Evolutionary conservation across 1,284 basidiomycete genomes (phyloP).

Genomic region (Leccinum pseudoinsigne): DNA sequence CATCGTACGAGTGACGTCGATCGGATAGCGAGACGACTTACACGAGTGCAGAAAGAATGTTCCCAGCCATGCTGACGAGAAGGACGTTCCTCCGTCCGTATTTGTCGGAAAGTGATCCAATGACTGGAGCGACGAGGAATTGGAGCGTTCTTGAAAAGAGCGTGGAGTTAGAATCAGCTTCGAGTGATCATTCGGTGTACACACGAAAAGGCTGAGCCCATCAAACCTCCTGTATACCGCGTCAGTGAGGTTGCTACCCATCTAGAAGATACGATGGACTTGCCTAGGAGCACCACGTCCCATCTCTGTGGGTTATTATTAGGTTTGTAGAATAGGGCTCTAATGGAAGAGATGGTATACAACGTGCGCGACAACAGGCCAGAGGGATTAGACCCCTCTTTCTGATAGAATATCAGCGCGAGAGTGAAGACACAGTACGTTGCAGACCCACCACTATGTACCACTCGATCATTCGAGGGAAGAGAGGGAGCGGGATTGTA

Average conservation of each 20-base stretch:
- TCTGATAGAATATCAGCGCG: slow-evolving; percentile 38
- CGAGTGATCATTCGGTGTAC: slow-evolving; percentile 31
- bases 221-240: slow-evolving; percentile 63
- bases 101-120: slow-evolving; percentile 81
- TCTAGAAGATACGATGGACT: slow-evolving; percentile 12
- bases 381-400: slow-evolving; percentile 63
- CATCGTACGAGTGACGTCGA: background rate
- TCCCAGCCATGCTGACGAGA: slow-evolving; percentile 87
- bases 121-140: slow-evolving; percentile 82
- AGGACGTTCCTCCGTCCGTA: slow-evolving; percentile 84
- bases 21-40: slow-evolving; percentile 38
- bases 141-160: slow-evolving; percentile 66
- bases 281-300: slow-evolving; percentile 80
- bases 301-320: slow-evolving; percentile 66
- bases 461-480: slow-evolving; percentile 89
- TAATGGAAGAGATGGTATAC: slow-evolving; percentile 57
- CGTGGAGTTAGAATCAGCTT: slow-evolving; percentile 4
- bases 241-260: slow-evolving; percentile 5
- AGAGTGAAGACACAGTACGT: background rate
- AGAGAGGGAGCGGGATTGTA: slow-evolving; percentile 92
- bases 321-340: slow-evolving; percentile 61
- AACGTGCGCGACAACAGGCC: slow-evolving; percentile 75
- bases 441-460: slow-evolving; percentile 63
- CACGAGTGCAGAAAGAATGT: slow-evolving; percentile 82
- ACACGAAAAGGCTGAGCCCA: slow-evolving; percentile 89